These are phyloP conservation scores for Agrostemma githago DNA, from an alignment of 148 eudicot species.

Conservation along the genomic window DNA sequence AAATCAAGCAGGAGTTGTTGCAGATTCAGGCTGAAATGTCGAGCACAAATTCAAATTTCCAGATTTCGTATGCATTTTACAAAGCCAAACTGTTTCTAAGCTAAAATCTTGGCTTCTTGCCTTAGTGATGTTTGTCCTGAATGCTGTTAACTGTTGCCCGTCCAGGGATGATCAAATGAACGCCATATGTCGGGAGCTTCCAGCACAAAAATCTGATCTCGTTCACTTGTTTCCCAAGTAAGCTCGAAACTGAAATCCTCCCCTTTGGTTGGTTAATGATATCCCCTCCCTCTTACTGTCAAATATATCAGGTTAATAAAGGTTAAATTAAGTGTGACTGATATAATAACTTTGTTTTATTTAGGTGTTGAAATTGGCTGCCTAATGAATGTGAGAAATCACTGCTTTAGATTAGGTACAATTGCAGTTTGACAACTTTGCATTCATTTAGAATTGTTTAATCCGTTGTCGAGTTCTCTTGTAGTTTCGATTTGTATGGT, in stretches of 20 bases:
- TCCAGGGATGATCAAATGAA: constrained; percentile 83
- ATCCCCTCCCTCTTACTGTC: not conserved
- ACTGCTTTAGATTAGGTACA: no score
- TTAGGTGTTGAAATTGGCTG: no score
- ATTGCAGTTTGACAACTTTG: no score
- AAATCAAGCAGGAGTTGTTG: constrained; percentile 64
- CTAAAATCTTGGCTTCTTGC: not conserved
- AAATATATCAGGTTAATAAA: constrained; percentile 32
- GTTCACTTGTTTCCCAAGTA: constrained; percentile 68
- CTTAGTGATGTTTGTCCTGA: not conserved
- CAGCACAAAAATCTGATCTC: constrained; percentile 69
- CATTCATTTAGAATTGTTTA: no score
- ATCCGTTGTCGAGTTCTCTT: no score
- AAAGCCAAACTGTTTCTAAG: not conserved
- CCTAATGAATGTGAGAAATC: no score
- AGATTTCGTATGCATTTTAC: constrained; percentile 48
- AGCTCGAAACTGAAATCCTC: constrained; percentile 14
- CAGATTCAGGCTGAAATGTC: constrained; percentile 57
- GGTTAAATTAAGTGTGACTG: no score
- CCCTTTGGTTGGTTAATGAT: no score
- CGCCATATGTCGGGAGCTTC: constrained; percentile 72
- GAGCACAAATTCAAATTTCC: constrained; percentile 38
- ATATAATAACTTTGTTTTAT: no score
- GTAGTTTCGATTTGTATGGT: no score
- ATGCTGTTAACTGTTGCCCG: not conserved